Evolutionary conservation across 345 rosid species (phyloP).

Genomic region (Melastoma malabathricum): DNA sequence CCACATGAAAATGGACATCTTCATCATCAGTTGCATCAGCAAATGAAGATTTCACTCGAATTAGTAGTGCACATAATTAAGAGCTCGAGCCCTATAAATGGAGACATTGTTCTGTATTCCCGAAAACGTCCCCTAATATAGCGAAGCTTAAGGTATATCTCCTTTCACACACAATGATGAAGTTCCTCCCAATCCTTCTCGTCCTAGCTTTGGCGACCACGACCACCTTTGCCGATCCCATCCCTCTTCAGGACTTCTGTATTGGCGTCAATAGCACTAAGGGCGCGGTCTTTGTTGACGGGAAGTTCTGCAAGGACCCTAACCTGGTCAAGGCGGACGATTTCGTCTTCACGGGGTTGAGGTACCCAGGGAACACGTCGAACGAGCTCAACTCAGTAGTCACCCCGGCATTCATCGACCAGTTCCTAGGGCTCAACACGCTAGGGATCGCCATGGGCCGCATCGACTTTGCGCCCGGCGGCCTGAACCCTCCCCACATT

Average conservation of each 20-base stretch:
- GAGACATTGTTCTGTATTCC: no score
- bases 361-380: slow-evolving; percentile 5
- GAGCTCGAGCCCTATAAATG: no score
- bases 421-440: slow-evolving; percentile 17
- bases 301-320: no score
- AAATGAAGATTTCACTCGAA: no score
- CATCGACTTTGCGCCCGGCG: slow-evolving; percentile 11
- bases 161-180: no score
- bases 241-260: slow-evolving; percentile 18
- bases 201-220: slow-evolving; percentile 7
- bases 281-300: slow-evolving; percentile 26
- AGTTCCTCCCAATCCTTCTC: neutral
- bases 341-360: slow-evolving; percentile 12
- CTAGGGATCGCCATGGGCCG: slow-evolving; percentile 14
- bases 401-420: neutral
- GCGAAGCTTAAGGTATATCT: no score
- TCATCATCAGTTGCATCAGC: no score
- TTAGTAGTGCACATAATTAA: no score
- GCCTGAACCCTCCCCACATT: slow-evolving; percentile 33
- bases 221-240: slow-evolving; percentile 11
- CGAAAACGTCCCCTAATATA: no score
- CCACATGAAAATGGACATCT: no score
- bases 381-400: slow-evolving; percentile 12
- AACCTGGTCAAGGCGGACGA: slow-evolving; percentile 22
- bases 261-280: slow-evolving; percentile 8